Evolutionary conservation across 305 asterid species (phyloP).

Genomic region (Lippia alba): DNA sequence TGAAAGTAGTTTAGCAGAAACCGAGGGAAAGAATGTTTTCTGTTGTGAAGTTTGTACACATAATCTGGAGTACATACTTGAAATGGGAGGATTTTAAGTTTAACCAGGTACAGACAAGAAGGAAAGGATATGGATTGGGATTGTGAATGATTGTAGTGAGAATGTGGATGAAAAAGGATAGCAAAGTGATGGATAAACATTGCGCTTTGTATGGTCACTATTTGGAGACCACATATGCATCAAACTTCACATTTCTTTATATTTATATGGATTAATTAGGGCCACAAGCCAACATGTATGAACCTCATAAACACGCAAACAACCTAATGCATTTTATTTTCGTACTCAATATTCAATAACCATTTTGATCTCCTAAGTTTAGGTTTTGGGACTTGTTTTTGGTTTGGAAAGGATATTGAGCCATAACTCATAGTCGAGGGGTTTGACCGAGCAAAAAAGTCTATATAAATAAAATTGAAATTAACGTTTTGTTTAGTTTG

Average conservation of each 20-base stretch:
- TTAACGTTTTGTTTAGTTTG: too few relatives aligned
- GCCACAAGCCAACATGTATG: constrained; percentile 21
- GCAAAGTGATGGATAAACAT: constrained; percentile 31
- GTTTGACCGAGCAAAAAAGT: too few relatives aligned
- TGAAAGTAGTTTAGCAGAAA: too few relatives aligned
- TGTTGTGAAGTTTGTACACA: constrained; percentile 25
- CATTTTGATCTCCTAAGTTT: too few relatives aligned
- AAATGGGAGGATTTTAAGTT: background rate
- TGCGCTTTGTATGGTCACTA: constrained; percentile 43
- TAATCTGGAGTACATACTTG: constrained; percentile 8
- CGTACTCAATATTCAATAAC: too few relatives aligned
- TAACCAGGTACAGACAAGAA: constrained; percentile 12
- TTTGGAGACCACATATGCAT: constrained; percentile 8
- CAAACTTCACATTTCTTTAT: background rate
- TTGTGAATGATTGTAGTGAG: constrained; percentile 24
- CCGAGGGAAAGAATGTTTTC: constrained; percentile 27
- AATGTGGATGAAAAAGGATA: constrained; percentile 48
- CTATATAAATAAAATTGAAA: too few relatives aligned
- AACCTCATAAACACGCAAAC: background rate
- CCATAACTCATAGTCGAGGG: too few relatives aligned
- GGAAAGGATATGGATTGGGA: constrained; percentile 10
- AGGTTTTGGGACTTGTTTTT: too few relatives aligned
- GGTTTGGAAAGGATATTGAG: too few relatives aligned
- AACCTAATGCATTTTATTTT: background rate
- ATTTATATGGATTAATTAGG: constrained; percentile 8